Conservation (phyloP, 2,329 filamentous ascomycete genomes). For the Diaporthe sp. region DNA sequence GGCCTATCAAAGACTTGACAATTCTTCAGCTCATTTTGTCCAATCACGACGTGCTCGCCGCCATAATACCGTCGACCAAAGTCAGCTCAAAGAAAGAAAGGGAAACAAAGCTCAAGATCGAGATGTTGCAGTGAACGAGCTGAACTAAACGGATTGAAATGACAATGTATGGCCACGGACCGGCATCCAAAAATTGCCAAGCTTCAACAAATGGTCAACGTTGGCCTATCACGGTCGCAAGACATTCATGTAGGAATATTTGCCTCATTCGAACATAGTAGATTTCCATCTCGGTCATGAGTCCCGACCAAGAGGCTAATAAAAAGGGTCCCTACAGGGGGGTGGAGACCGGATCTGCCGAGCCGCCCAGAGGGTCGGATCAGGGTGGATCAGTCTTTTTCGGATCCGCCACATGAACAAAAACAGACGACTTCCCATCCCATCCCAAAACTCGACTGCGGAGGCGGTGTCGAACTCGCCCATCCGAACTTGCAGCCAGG, state of each 20-base stretch:
- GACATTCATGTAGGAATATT: background rate
- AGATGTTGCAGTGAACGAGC: background rate
- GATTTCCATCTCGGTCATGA: constrained; percentile 22
- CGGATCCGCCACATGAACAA: background rate
- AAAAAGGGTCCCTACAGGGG: background rate
- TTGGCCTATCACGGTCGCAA: background rate
- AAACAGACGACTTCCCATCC: background rate
- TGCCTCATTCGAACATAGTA: constrained; percentile 4
- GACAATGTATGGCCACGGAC: background rate
- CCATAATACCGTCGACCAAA: constrained; percentile 5
- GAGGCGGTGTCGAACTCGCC: background rate
- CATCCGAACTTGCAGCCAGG: constrained; percentile 11
- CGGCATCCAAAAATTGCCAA: background rate
- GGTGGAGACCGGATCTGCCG: constrained; percentile 11
- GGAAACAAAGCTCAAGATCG: background rate
- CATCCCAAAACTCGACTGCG: background rate
- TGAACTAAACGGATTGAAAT: background rate
- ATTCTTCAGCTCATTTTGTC: background rate
- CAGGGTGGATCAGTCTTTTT: background rate
- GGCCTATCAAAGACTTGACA: background rate
- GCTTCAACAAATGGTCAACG: background rate
- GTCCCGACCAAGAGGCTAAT: constrained; percentile 20
- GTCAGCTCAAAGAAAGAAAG: background rate
- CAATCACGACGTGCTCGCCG: background rate
- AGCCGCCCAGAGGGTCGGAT: background rate